These are phyloP conservation scores for Aphanomyces invadans DNA, from an alignment of 352 stramenopile genomes.

Conservation along the genomic window DNA sequence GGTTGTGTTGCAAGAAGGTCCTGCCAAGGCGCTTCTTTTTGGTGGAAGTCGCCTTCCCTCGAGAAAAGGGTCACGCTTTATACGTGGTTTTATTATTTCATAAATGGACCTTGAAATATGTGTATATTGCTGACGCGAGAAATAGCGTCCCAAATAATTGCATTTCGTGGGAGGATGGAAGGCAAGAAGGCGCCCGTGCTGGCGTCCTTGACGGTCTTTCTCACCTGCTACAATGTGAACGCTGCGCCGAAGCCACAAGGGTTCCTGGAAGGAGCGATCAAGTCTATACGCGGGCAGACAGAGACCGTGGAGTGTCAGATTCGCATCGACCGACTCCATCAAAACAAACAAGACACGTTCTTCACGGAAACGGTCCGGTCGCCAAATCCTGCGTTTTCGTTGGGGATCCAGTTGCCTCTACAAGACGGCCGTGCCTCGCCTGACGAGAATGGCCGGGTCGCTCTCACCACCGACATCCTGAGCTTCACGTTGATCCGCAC, in stretches of 20 bases:
- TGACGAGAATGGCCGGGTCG: not conserved
- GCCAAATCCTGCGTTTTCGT: not conserved
- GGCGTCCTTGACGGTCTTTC: conserved; percentile 6
- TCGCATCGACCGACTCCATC: not conserved
- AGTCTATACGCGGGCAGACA: not conserved
- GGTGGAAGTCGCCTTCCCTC: no score
- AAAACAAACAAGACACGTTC: not conserved
- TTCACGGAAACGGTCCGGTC: not conserved
- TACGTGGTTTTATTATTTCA: no score
- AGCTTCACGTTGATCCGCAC: not conserved
- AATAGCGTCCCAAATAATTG: no score
- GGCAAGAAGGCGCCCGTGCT: not conserved
- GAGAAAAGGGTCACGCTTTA: no score
- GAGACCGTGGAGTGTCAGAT: conserved; percentile 10
- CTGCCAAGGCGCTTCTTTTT: no score
- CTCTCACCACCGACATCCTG: not conserved
- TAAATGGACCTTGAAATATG: no score
- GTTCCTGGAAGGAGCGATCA: conserved; percentile 15
- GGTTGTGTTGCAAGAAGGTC: no score
- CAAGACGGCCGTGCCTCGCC: not conserved
- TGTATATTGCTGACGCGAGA: no score
- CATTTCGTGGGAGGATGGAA: not conserved
- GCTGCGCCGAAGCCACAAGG: not conserved
- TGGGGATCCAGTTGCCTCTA: conserved; percentile 4
- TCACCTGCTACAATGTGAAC: conserved; percentile 5